These are phyloP conservation scores for Coemansia pectinata DNA, from an alignment of 192 early-diverging fungal genomes.

Conservation along the genomic window DNA sequence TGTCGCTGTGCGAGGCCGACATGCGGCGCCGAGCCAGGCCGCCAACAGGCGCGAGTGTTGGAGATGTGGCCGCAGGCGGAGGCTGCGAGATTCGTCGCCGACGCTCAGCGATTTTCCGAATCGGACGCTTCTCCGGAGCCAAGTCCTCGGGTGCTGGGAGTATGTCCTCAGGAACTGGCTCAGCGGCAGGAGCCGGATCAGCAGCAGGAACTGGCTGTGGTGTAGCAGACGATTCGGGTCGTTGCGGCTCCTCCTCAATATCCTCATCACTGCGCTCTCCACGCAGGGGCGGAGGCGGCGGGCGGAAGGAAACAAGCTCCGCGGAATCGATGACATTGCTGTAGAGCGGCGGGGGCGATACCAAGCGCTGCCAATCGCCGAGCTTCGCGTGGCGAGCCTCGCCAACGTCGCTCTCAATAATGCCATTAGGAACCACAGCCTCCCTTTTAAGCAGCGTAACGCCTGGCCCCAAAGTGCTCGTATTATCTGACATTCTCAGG, in stretches of 20 bases:
- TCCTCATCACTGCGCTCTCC: background rate
- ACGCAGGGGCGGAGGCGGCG: background rate
- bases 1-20: background rate
- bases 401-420: background rate
- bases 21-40: background rate
- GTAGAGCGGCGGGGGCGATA: background rate
- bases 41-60: background rate
- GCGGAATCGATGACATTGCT: background rate
- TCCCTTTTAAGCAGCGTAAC: background rate
- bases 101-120: conserved; percentile 19
- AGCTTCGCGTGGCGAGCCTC: background rate
- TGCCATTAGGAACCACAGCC: background rate
- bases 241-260: background rate
- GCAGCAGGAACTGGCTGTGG: background rate
- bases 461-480: background rate
- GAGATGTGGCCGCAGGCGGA: background rate
- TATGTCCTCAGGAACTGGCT: no score
- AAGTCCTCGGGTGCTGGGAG: background rate
- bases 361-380: background rate
- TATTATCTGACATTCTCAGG: background rate
- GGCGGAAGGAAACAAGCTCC: background rate
- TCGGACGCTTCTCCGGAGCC: conserved; percentile 8
- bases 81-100: conserved; percentile 14
- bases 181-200: no score
- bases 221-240: background rate